These are phyloP conservation scores for Apophysomyces sp. DNA, from an alignment of 371 early-diverging fungal genomes.

Conservation along the genomic window DNA sequence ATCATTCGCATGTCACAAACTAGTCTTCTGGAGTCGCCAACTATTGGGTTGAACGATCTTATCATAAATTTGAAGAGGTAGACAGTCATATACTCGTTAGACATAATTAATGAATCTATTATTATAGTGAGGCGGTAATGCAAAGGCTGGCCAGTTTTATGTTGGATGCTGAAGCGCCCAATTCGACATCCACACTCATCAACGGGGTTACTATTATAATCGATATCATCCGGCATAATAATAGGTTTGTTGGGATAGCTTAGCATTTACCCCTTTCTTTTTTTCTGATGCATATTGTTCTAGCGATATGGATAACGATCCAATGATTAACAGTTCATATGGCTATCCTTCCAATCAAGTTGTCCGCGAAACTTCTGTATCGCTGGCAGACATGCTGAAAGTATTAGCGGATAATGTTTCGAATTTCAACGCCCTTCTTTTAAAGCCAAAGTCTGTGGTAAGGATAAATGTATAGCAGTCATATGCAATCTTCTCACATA, in stretches of 20 bases:
- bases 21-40: slow-evolving; percentile 65
- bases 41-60: slow-evolving; percentile 66
- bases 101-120: background rate
- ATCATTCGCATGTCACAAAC: slow-evolving; percentile 88
- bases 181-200: slow-evolving; percentile 80
- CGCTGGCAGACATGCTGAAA: slow-evolving; percentile 72
- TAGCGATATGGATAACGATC: slow-evolving; percentile 38
- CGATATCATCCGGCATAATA: slow-evolving; percentile 93
- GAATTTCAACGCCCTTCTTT: slow-evolving; percentile 64
- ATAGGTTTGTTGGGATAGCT: slow-evolving; percentile 43
- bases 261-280: background rate
- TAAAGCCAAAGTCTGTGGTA: slow-evolving; percentile 61
- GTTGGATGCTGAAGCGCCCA: slow-evolving; percentile 78
- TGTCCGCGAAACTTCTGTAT: slow-evolving; percentile 33
- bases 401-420: slow-evolving; percentile 72
- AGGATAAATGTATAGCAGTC: slow-evolving; percentile 9
- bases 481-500: background rate
- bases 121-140: slow-evolving; percentile 61
- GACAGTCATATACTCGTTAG: background rate
- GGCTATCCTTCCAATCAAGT: slow-evolving; percentile 22
- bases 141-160: slow-evolving; percentile 78
- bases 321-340: slow-evolving; percentile 22
- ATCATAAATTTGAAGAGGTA: slow-evolving; percentile 83
- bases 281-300: background rate
- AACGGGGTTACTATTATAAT: slow-evolving; percentile 93